Conservation (phyloP, 495 filamentous ascomycete species). For the Penicillium cinerascens region DNA sequence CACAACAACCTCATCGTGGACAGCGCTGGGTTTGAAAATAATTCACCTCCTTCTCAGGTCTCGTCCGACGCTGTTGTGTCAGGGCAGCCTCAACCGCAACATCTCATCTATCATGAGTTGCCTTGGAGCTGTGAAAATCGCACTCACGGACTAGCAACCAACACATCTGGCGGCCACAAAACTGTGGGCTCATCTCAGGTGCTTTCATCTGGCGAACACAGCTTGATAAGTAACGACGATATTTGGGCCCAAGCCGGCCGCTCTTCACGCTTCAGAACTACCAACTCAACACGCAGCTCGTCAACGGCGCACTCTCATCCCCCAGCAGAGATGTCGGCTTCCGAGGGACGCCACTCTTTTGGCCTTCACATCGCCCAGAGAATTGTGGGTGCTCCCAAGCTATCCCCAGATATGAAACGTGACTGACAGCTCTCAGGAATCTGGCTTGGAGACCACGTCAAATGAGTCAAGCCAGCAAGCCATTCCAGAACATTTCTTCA, state of each 20-base stretch:
- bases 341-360: conserved; percentile 11
- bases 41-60: not conserved
- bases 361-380: conserved; percentile 16
- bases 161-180: not conserved
- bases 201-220: not conserved
- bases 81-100: not conserved
- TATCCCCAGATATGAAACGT: not conserved
- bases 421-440: conserved; percentile 1
- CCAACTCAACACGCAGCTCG: not conserved
- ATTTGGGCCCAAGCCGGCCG: not conserved
- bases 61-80: not conserved
- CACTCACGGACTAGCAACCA: not conserved
- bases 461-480: not conserved
- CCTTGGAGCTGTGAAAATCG: not conserved
- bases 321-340: not conserved
- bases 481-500: not conserved
- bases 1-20: not conserved
- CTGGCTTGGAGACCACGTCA: not conserved
- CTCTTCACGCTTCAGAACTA: not conserved
- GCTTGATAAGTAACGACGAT: not conserved
- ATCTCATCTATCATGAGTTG: not conserved
- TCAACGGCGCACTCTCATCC: not conserved
- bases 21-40: not conserved
- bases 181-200: not conserved
- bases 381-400: conserved; percentile 6